Evolutionary conservation across 2,329 filamentous ascomycete species (phyloP).

Genomic region (Biscogniauxia mediterranea): DNA sequence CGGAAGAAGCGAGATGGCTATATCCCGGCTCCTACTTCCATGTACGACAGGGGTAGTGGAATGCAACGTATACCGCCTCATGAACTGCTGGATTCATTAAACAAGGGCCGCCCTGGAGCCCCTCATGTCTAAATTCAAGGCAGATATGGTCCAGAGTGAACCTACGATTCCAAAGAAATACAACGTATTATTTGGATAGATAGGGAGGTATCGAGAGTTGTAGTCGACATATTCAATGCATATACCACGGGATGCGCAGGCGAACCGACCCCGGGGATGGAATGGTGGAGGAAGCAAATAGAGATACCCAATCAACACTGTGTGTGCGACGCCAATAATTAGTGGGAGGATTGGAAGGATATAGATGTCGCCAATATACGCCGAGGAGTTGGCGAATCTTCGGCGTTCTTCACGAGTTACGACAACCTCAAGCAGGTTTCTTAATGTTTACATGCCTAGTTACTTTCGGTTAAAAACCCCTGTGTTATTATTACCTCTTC

Average conservation of each 20-base stretch:
- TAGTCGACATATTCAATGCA: slow-evolving; percentile 5
- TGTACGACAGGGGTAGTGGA: slow-evolving; percentile 58
- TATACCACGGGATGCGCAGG: slow-evolving; percentile 5
- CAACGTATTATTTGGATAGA: slow-evolving; percentile 17
- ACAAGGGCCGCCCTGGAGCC: slow-evolving; percentile 46
- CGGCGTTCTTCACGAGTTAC: slow-evolving; percentile 27
- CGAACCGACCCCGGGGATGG: slow-evolving; percentile 9
- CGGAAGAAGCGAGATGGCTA: slow-evolving; percentile 80
- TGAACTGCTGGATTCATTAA: slow-evolving; percentile 56
- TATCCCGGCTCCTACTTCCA: slow-evolving; percentile 68
- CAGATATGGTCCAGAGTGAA: background rate
- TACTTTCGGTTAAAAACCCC: slow-evolving; percentile 19
- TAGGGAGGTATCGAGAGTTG: slow-evolving; percentile 5
- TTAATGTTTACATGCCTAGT: slow-evolving; percentile 37
- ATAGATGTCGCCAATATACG: slow-evolving; percentile 15
- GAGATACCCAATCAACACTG: slow-evolving; percentile 28
- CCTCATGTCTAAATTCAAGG: slow-evolving; percentile 47
- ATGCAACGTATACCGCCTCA: slow-evolving; percentile 61
- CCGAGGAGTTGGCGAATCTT: slow-evolving; percentile 16
- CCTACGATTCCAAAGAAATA: slow-evolving; percentile 3
- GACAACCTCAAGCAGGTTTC: slow-evolving; percentile 25
- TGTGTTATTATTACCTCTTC: slow-evolving; percentile 26
- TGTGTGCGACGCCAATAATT: slow-evolving; percentile 14
- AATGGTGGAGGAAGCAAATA: slow-evolving; percentile 13
- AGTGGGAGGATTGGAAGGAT: slow-evolving; percentile 13